phyloP scores from a whole-genome alignment of 1,139 yeast species.

The Candida sp. region DNA sequence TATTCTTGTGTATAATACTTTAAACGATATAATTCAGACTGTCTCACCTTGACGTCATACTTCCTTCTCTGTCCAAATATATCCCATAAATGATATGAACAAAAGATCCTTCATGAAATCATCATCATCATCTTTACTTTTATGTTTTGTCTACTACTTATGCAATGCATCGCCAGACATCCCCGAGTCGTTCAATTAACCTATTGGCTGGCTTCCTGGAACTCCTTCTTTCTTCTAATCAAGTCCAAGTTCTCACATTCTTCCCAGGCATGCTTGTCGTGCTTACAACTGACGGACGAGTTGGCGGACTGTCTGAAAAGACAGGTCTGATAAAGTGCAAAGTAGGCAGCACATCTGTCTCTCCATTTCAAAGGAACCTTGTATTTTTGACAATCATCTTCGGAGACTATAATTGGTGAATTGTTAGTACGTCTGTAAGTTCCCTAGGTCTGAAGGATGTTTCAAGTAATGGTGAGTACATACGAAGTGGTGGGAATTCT shows the following conservation, averaged over 20 bases:
- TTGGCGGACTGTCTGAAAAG: conserved; percentile 52
- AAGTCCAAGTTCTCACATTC: conserved; percentile 86
- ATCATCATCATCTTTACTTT: not conserved
- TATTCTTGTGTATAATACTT: not conserved
- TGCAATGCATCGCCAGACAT: not conserved
- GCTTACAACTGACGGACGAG: conserved; percentile 63
- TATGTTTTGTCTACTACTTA: not conserved
- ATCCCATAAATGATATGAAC: not conserved
- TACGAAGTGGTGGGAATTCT: conserved; percentile 58
- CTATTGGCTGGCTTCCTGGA: conserved; percentile 42
- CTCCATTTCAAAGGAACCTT: conserved; percentile 84
- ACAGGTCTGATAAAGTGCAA: conserved; percentile 60
- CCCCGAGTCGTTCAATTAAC: not conserved
- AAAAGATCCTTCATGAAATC: not conserved
- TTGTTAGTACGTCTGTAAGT: not conserved
- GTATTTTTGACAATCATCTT: conserved; percentile 84
- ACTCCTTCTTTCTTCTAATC: conserved; percentile 79
- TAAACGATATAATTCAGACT: not conserved
- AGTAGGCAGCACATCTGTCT: conserved; percentile 83
- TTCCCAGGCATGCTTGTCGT: conserved; percentile 85
- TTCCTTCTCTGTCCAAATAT: not conserved
- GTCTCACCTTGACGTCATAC: not conserved
- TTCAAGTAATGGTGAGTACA: conserved; percentile 19
- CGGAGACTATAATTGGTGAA: conserved; percentile 53
- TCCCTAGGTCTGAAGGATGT: not conserved